Conservation (phyloP, 495 filamentous ascomycete species). For the Melanomma pulvis-pyrius region DNA sequence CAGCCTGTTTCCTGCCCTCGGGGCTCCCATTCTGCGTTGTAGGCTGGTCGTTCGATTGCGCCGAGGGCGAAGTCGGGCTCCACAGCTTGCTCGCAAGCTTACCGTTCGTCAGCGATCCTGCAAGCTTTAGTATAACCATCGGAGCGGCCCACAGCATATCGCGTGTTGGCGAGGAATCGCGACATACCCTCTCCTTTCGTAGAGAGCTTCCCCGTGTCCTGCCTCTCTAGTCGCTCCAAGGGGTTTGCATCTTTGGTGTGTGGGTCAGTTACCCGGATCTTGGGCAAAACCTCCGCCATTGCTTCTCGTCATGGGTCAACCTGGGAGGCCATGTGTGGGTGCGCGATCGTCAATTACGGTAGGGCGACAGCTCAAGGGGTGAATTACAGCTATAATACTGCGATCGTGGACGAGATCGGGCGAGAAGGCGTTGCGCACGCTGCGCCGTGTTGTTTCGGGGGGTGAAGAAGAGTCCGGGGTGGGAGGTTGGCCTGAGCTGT, state of each 20-base stretch:
- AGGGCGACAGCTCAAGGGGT: neutral
- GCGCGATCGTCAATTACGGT: neutral
- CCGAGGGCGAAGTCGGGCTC: constrained; percentile 13
- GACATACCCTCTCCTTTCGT: constrained; percentile 36
- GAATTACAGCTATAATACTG: neutral
- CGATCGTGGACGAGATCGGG: neutral
- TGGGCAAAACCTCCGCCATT: constrained; percentile 50
- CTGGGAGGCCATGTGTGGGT: constrained; percentile 18
- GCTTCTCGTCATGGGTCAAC: constrained; percentile 38
- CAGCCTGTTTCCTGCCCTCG: constrained; percentile 12
- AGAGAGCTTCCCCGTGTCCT: constrained; percentile 28
- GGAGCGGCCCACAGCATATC: neutral
- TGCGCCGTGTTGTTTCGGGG: constrained; percentile 1
- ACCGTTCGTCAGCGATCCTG: constrained; percentile 25
- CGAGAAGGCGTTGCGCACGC: neutral
- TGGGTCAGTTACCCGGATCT: constrained; percentile 49
- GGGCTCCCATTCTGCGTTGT: constrained; percentile 24
- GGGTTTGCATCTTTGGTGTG: constrained; percentile 38
- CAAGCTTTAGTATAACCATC: constrained; percentile 1
- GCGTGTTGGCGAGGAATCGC: neutral
- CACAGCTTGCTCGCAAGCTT: constrained; percentile 28
- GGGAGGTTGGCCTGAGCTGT: neutral
- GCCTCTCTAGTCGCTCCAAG: constrained; percentile 32
- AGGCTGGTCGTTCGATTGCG: constrained; percentile 2
- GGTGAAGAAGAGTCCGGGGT: neutral